A percentile compares a stretch with the other conserved stretches of the same genome.
phyloP scores from a whole-genome alignment of 2,329 filamentous ascomycete species.

The Xylariomycetidae sp. region DNA sequence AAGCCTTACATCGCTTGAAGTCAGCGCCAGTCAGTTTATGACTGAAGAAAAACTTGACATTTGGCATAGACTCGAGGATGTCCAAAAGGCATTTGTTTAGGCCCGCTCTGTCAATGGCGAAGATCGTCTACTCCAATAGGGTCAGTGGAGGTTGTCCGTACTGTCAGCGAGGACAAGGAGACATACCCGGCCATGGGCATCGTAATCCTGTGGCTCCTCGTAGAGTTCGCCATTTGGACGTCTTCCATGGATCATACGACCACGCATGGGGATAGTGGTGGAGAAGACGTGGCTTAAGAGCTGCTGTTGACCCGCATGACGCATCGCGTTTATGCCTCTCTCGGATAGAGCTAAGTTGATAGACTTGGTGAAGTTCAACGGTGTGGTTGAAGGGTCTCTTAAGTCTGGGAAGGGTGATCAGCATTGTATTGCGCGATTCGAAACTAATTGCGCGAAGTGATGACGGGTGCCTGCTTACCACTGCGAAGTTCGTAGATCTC shows the following conservation, averaged over 20 bases:
- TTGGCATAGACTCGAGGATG: slow-evolving; percentile 73
- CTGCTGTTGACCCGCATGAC: slow-evolving; percentile 57
- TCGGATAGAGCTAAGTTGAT: slow-evolving; percentile 96
- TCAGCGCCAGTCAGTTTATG: slow-evolving; percentile 91
- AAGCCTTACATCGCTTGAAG: slow-evolving; percentile 71
- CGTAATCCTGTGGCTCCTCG: slow-evolving; percentile 81
- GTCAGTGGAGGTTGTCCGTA: background rate
- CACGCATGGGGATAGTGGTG: slow-evolving; percentile 85
- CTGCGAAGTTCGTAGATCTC: slow-evolving; percentile 90
- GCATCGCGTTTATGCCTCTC: slow-evolving; percentile 84
- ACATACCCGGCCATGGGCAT: slow-evolving; percentile 75
- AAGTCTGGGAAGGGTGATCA: slow-evolving; percentile 58
- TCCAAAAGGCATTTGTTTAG: slow-evolving; percentile 83
- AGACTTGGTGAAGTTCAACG: slow-evolving; percentile 95
- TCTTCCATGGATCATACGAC: slow-evolving; percentile 88
- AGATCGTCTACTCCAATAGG: slow-evolving; percentile 56
- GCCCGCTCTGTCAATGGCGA: slow-evolving; percentile 75
- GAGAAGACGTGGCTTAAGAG: slow-evolving; percentile 69
- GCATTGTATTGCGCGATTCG: background rate
- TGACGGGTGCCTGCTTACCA: slow-evolving; percentile 50
- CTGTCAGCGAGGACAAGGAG: slow-evolving; percentile 2
- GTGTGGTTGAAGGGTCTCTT: slow-evolving; percentile 72
- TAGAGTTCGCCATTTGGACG: slow-evolving; percentile 59
- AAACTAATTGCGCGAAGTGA: too few species aligned
- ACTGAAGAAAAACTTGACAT: slow-evolving; percentile 88